Conservation (phyloP, 306 rosid genomes). For the Quercus agrifolia region DNA sequence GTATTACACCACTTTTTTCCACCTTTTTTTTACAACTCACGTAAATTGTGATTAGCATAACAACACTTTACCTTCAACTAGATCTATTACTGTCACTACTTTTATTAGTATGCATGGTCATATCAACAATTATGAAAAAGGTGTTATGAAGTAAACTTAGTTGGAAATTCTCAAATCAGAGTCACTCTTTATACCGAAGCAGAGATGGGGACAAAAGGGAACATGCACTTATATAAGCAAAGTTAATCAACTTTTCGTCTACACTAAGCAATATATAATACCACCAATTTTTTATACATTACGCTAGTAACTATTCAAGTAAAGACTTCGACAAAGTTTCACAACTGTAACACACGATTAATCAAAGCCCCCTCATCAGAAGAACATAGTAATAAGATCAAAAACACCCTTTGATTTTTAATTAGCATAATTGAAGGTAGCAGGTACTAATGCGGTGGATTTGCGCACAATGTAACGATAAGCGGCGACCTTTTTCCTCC, state of each 20-base stretch:
- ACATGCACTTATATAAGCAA: constrained; percentile 30
- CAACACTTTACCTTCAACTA: too few species aligned
- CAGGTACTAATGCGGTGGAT: constrained; percentile 25
- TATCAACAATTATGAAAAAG: too few species aligned
- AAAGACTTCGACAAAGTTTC: constrained; percentile 31
- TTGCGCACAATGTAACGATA: constrained; percentile 78
- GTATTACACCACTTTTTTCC: too few species aligned
- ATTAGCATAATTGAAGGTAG: constrained; percentile 2
- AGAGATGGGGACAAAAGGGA: constrained; percentile 13
- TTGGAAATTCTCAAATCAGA: too few species aligned
- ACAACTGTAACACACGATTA: constrained; percentile 6
- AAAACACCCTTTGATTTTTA: constrained; percentile 3
- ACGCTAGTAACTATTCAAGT: constrained; percentile 15
- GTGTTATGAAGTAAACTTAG: too few species aligned
- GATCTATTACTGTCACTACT: too few species aligned
- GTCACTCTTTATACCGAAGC: neutral
- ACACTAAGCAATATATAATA: constrained; percentile 24
- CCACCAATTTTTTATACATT: constrained; percentile 37
- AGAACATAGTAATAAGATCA: constrained; percentile 7
- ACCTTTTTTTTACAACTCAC: rapidly evolving
- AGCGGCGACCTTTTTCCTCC: constrained; percentile 82
- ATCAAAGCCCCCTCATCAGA: neutral
- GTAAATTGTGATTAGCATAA: too few species aligned
- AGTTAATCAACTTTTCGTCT: constrained; percentile 31
- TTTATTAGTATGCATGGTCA: too few species aligned